A percentile compares a stretch with the other conserved stretches of the same genome.
These are phyloP conservation scores for Sphaerulina populicola DNA, from an alignment of 2,329 filamentous ascomycete species.

Conservation along the genomic window DNA sequence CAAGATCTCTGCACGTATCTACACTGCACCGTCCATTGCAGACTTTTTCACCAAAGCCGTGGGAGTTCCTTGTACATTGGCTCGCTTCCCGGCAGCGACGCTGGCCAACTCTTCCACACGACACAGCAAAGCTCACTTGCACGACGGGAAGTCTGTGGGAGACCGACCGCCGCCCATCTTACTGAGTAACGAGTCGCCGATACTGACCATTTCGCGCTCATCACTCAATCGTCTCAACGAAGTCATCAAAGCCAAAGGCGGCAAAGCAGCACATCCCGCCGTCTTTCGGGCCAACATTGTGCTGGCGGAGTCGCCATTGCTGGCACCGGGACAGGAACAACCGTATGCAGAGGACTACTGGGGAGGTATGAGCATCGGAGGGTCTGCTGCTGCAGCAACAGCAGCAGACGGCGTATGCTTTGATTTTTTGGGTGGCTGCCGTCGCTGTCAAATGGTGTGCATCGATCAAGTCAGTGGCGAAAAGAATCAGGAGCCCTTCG, in stretches of 20 bases:
- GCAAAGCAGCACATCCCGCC: constrained; percentile 58
- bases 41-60: constrained; percentile 69
- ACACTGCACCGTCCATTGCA: constrained; percentile 57
- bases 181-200: constrained; percentile 87
- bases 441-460: constrained; percentile 93
- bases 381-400: background rate
- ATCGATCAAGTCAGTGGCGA: constrained; percentile 75
- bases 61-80: constrained; percentile 71
- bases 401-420: constrained; percentile 44
- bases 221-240: constrained; percentile 73
- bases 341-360: constrained; percentile 78
- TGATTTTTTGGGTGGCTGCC: constrained; percentile 71
- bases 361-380: constrained; percentile 58
- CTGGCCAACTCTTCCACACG: constrained; percentile 54
- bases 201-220: constrained; percentile 70
- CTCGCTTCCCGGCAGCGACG: constrained; percentile 61
- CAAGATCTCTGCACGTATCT: constrained; percentile 60
- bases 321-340: constrained; percentile 40
- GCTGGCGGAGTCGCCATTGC: constrained; percentile 47
- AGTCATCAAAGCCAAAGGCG: constrained; percentile 55
- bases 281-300: constrained; percentile 88
- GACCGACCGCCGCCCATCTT: constrained; percentile 52
- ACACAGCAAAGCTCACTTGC: constrained; percentile 62
- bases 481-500: constrained; percentile 75
- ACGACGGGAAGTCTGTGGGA: constrained; percentile 31